Evolutionary conservation across 495 filamentous ascomycete genomes (phyloP).

Genomic region (Penicillium coprophilum): DNA sequence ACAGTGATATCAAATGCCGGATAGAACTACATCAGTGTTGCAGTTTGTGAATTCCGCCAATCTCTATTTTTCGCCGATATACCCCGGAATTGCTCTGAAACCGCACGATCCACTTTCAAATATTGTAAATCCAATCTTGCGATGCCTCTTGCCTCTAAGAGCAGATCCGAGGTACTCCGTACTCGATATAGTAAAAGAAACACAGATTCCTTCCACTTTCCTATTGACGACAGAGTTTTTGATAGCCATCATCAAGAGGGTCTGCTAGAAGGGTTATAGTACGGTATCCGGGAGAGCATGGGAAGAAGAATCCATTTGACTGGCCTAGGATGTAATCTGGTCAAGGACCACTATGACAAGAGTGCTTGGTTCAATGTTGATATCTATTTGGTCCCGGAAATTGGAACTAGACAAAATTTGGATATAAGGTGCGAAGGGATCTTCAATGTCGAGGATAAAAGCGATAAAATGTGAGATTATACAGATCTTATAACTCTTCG

Average conservation of each 20-base stretch:
- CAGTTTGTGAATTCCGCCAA: no score
- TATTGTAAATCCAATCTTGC: neutral
- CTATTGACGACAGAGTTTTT: no score
- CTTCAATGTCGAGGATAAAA: neutral
- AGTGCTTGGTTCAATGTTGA: neutral
- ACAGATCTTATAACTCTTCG: neutral
- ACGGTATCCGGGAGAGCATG: neutral
- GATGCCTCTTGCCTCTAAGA: neutral
- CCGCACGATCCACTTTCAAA: neutral
- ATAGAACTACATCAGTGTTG: no score
- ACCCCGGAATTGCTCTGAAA: neutral
- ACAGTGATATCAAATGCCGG: no score
- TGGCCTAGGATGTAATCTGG: neutral
- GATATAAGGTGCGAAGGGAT: neutral
- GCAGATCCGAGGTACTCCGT: no score
- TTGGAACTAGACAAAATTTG: neutral
- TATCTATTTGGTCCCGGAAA: no score
- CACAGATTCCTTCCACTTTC: no score
- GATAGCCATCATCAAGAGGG: no score
- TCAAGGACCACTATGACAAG: neutral
- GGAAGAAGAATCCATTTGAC: neutral
- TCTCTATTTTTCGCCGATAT: neutral
- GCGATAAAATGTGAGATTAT: neutral
- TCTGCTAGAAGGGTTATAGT: neutral
- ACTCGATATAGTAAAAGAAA: no score